Conservation (phyloP, 139 green algal species). For the Haematococcus sp. region DNA sequence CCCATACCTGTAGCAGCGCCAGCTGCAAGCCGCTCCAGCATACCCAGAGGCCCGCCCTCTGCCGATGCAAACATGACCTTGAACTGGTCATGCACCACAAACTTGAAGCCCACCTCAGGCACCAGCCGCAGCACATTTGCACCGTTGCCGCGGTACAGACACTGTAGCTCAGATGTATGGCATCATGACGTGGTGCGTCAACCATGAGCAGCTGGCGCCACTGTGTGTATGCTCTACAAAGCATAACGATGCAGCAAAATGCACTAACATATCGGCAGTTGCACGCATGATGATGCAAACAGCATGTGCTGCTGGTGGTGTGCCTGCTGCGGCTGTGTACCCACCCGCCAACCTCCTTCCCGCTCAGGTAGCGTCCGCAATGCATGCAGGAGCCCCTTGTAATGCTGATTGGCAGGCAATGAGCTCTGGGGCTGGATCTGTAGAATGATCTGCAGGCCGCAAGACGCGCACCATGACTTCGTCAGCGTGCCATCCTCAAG, state of each 20-base stretch:
- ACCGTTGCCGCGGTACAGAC: slow-evolving; percentile 62
- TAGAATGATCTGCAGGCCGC: slow-evolving; percentile 49
- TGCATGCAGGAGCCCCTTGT: slow-evolving; percentile 40
- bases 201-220: not conserved
- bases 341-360: slow-evolving; percentile 46
- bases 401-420: slow-evolving; percentile 24
- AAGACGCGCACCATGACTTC: too few relatives aligned
- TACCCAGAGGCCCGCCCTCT: slow-evolving; percentile 40
- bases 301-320: not conserved
- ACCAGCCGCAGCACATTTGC: slow-evolving; percentile 57
- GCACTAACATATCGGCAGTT: not conserved
- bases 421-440: slow-evolving; percentile 52
- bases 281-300: not conserved
- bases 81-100: slow-evolving; percentile 51
- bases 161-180: slow-evolving; percentile 14
- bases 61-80: slow-evolving; percentile 56
- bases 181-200: not conserved
- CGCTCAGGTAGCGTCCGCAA: slow-evolving; percentile 33
- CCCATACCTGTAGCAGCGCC: slow-evolving; percentile 43
- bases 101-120: slow-evolving; percentile 58
- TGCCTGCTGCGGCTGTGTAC: not conserved
- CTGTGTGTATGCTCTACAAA: not conserved
- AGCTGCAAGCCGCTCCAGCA: slow-evolving; percentile 52
- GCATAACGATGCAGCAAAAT: not conserved
- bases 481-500: not conserved